phyloP scores from a whole-genome alignment of 768 basidiomycete genomes.

The Leccinum obscurum region DNA sequence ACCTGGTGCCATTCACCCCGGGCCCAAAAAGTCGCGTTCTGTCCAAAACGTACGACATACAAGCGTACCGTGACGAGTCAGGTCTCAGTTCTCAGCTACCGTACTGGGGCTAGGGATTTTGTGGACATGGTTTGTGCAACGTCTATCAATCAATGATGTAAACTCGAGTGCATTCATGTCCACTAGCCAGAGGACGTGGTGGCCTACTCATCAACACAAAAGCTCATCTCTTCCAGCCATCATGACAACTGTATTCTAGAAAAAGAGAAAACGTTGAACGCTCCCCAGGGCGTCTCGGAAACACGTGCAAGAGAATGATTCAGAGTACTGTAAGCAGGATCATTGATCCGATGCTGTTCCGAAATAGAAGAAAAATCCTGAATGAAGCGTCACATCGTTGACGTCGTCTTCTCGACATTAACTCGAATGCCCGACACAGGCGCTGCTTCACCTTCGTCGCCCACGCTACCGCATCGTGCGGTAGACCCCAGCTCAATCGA shows the following conservation, averaged over 20 bases:
- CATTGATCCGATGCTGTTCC: conserved; percentile 28
- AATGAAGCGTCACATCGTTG: conserved; percentile 40
- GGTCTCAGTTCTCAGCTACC: too few relatives aligned
- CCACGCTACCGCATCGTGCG: conserved; percentile 17
- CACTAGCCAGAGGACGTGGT: not conserved
- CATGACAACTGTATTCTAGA: conserved; percentile 22
- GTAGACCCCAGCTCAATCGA: conserved; percentile 41
- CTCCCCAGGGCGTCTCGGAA: conserved; percentile 14
- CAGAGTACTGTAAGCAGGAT: conserved; percentile 21
- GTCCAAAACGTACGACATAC: too few relatives aligned
- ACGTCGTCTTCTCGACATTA: conserved; percentile 61
- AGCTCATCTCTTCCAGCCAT: conserved; percentile 13
- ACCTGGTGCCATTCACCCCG: too few relatives aligned
- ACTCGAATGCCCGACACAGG: conserved; percentile 49
- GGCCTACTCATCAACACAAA: conserved; percentile 10
- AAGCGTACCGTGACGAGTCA: too few relatives aligned
- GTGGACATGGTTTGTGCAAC: too few relatives aligned
- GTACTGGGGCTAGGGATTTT: too few relatives aligned
- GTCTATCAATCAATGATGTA: too few relatives aligned
- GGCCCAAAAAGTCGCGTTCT: too few relatives aligned
- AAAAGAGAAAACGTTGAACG: conserved; percentile 14
- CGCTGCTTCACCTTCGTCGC: conserved; percentile 24
- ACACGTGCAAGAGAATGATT: conserved; percentile 23
- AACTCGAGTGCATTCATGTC: too few relatives aligned
- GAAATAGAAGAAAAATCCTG: conserved; percentile 18